phyloP scores from a whole-genome alignment of 176 grass and related monocot species.

The Rhynchospora tenuis region DNA sequence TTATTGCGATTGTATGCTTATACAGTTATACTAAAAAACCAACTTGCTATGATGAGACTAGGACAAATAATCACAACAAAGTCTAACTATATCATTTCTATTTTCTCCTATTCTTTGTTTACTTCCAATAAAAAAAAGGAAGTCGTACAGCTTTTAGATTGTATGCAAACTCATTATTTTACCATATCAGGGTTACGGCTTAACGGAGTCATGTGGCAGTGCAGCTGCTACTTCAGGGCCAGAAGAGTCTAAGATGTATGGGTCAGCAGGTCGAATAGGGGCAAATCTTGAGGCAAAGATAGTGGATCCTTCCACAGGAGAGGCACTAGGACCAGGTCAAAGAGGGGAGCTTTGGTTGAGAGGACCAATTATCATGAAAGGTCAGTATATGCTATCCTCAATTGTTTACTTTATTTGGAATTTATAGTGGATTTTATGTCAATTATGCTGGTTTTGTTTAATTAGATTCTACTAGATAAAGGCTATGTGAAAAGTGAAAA shows the following conservation, averaged over 20 bases:
- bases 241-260: conserved; percentile 52
- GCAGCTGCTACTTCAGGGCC: conserved; percentile 32
- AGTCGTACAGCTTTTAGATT: background rate
- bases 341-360: conserved; percentile 68
- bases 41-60: background rate
- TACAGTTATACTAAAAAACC: background rate
- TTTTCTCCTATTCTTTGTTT: background rate
- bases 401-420: background rate
- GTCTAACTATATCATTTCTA: background rate
- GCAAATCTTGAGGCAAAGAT: conserved; percentile 68
- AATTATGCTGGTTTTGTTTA: background rate
- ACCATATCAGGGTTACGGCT: conserved; percentile 60
- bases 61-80: background rate
- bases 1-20: background rate
- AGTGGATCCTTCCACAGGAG: conserved; percentile 58
- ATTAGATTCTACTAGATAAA: background rate
- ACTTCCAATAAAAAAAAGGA: background rate
- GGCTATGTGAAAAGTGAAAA: background rate
- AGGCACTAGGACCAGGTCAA: conserved; percentile 49
- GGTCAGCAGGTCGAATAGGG: conserved; percentile 55
- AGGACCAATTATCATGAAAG: conserved; percentile 70
- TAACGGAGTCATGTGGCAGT: conserved; percentile 58
- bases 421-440: background rate
- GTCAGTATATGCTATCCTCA: background rate
- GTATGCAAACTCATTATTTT: background rate